Conservation (phyloP, 2,329 filamentous ascomycete species). For the Zasmidium angulare region DNA sequence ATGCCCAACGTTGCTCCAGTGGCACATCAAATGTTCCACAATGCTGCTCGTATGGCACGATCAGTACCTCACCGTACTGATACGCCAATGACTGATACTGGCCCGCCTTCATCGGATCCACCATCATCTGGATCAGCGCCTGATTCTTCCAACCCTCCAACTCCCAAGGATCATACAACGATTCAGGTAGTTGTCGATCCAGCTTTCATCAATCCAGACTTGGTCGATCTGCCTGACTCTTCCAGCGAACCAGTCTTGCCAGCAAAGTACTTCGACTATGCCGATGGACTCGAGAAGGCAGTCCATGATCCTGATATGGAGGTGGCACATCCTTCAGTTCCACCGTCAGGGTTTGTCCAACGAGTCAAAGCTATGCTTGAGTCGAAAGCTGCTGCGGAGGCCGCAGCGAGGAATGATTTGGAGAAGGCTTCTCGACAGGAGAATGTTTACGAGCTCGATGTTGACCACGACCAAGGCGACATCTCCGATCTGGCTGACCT, state of each 20-base stretch:
- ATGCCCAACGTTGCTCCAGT: conserved; percentile 25
- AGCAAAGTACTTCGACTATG: conserved; percentile 37
- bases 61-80: conserved; percentile 33
- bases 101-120: conserved; percentile 45
- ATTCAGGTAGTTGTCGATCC: conserved; percentile 38
- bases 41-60: conserved; percentile 34
- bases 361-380: conserved; percentile 46
- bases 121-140: conserved; percentile 42
- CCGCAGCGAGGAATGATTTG: conserved; percentile 21
- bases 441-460: conserved; percentile 18
- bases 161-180: conserved; percentile 40
- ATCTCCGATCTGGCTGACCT: conserved; percentile 26
- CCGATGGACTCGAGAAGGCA: conserved; percentile 32
- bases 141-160: conserved; percentile 39
- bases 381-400: conserved; percentile 36
- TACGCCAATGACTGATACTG: conserved; percentile 39
- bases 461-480: conserved; percentile 20
- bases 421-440: conserved; percentile 19
- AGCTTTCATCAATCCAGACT: conserved; percentile 35
- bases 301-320: conserved; percentile 37
- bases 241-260: conserved; percentile 36
- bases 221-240: conserved; percentile 36
- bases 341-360: conserved; percentile 42
- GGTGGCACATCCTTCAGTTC: conserved; percentile 31
- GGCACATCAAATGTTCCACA: conserved; percentile 36